Percentiles rank a stretch among this genome's conserved stretches.
phyloP scores from a whole-genome alignment of 495 filamentous ascomycete genomes.

The Penicillium paradoxum region DNA sequence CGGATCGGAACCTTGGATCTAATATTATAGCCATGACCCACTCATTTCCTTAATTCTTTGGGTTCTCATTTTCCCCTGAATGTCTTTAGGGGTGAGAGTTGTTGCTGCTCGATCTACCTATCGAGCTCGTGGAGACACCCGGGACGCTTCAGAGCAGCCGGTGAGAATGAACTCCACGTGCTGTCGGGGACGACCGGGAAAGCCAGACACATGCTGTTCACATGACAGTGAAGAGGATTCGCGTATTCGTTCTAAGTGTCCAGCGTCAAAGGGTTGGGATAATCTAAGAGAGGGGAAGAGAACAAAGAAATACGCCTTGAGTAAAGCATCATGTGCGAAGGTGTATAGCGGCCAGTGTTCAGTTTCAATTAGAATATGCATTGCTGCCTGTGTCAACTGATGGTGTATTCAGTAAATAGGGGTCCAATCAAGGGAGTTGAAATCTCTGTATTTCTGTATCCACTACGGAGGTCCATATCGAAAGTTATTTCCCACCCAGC shows the following conservation, averaged over 20 bases:
- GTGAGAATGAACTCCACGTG: conserved; percentile 19
- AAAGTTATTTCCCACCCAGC: no score
- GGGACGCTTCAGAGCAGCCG: conserved; percentile 23
- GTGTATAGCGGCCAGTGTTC: no score
- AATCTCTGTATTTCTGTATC: no score
- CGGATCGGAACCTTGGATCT: conserved; percentile 14
- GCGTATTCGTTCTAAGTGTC: background rate
- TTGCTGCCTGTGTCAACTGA: no score
- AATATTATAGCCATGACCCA: conserved; percentile 11
- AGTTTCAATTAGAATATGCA: no score
- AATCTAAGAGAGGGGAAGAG: no score
- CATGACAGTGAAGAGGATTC: conserved; percentile 7
- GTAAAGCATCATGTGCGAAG: no score
- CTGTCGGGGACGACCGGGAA: conserved; percentile 13
- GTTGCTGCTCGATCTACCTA: background rate
- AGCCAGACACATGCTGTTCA: conserved; percentile 15
- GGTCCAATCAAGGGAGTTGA: no score
- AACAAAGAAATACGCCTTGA: background rate
- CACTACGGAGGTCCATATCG: no score
- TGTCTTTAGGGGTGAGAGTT: conserved; percentile 1
- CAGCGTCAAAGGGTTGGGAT: no score
- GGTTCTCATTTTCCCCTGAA: conserved; percentile 9
- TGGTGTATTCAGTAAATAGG: no score
- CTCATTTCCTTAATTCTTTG: conserved; percentile 9
- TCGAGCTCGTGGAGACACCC: conserved; percentile 17